Evolutionary conservation across 768 basidiomycete species (phyloP), one percentile per base, ranked within the genome.

Genomic region (Russula virescens): DNA sequence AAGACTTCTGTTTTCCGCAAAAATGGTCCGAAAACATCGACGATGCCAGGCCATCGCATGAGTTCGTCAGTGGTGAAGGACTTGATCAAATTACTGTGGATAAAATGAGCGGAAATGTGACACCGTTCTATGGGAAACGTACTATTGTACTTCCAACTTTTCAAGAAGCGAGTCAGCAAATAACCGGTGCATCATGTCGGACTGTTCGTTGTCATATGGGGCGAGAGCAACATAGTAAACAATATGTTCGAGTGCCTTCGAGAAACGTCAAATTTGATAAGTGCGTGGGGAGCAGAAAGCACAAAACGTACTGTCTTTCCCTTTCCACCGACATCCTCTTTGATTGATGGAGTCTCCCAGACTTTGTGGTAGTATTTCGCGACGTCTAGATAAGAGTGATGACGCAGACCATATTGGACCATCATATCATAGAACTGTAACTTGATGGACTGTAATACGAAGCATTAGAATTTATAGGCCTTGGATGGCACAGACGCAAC

Each of bases 41-140:
- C 88, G 55, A 98, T 94, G 38, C 93, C 91, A 1, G 96, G 93
- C 97, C 97, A 99, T 67, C 95, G 79, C 90, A 97, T 95, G 56
- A 98, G 80, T 70, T 98, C 94, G 56, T 84, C 85, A 1, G 94
- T 97, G 46, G 86, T 86, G 73, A 98, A 98, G 66, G 89, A 94
- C 78, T 97, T 97, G 48, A 94, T 84, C 42, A 98, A 84, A 66
- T 94, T 93, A 69, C 96, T 98, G 69, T n/a, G 52, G 45, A 54
- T 42, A 51, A 38, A 38, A 38, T 71, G 25, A 73, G 64, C 51
- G 52, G 49, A 54, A 66, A 26, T 68, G 55, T 43, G 47, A 25
- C 3, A 48, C 45, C 45, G 46, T 1, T 28, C 40, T 47, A 19
- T 35, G 35, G 59, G 66, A 50, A 18, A 75, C 77, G 50, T 63